These are phyloP conservation scores for Kodamaea sp. DNA, from an alignment of 1,139 yeast species.

Conservation along the genomic window DNA sequence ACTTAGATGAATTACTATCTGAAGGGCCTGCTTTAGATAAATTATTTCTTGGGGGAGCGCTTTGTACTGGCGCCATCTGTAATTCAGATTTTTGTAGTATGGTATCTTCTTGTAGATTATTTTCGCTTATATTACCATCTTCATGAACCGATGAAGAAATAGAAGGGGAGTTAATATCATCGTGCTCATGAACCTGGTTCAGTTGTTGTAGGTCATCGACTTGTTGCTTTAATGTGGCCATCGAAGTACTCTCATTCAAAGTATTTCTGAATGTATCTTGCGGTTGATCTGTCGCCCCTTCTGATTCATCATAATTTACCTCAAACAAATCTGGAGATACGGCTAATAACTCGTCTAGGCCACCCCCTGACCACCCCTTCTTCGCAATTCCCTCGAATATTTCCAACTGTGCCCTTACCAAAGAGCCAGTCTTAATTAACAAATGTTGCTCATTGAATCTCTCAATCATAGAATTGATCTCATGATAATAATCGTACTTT, in stretches of 20 bases:
- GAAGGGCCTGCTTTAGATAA: background rate
- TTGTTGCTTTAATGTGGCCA: slow-evolving; percentile 10
- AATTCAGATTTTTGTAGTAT: background rate
- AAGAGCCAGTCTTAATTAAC: slow-evolving; percentile 55
- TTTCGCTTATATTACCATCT: background rate
- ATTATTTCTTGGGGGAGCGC: too few species aligned
- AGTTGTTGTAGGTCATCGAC: too few species aligned
- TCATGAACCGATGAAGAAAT: background rate
- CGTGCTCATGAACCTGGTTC: background rate
- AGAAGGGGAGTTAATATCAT: background rate
- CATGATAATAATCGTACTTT: slow-evolving; percentile 70
- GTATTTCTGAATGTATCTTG: background rate
- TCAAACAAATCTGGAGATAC: slow-evolving; percentile 53
- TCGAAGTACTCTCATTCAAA: slow-evolving; percentile 11
- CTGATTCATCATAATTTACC: slow-evolving; percentile 9
- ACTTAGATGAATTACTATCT: slow-evolving; percentile 2
- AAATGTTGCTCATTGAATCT: slow-evolving; percentile 45
- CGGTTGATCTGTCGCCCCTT: slow-evolving; percentile 12
- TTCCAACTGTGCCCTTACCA: slow-evolving; percentile 76
- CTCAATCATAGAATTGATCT: slow-evolving; percentile 53
- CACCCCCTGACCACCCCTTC: slow-evolving; percentile 87
- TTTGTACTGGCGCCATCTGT: background rate
- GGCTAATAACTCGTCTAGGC: slow-evolving; percentile 63
- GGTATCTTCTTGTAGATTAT: background rate
- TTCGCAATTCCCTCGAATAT: slow-evolving; percentile 76